Evolutionary conservation across 306 rosid species (phyloP), one percentile per base, ranked within the genome.

Genomic region (Quercus bicolor): DNA sequence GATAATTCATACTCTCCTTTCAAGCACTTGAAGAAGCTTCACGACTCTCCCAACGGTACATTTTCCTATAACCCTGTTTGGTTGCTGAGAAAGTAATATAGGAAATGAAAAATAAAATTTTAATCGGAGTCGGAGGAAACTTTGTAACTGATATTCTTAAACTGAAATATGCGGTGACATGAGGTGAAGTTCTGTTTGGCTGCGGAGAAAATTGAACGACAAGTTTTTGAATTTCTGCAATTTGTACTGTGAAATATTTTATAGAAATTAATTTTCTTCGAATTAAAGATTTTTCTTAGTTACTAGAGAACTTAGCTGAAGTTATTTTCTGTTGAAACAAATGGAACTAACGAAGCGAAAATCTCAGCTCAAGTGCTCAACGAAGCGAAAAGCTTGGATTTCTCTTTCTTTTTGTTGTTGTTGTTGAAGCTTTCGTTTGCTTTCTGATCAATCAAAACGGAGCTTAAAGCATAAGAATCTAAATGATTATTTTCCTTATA

Each of bases 1-100:
- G 98, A 93, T 74, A 93, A 95, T 70, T 90, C 98, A 7, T 90
- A 88, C 74, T 40, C 94, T 43, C 77, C 72, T 15, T 95, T 93
- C 89, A 93, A 86, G 83, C 98, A 95, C 75, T 76, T 88, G 70
- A 89, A 81, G 70, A 89, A 81, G 64, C 70, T 69, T 76, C 56
- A 61, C 5, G 75, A 65, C 29, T 83, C 88, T 23, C 5, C 10
- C 16, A 56, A 60, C 24, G 90, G 96, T 86, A 78, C 75, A 68
- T 69, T 70, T 56, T 73, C 79, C 31, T 14, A 3, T 10, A 24
- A 53, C 9, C 43, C 66, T 9, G 62, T 59, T 51, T 74, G 56
- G 40, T 69, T 12, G 60, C 45, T 20, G 56, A 33, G 59, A 33
- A 20, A 64, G 19, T 10, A 15, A 31, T 26, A 64, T 24, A 54